Evolutionary conservation across 2,329 filamentous ascomycete species (phyloP).

Genomic region (Aspergillus awamori): DNA sequence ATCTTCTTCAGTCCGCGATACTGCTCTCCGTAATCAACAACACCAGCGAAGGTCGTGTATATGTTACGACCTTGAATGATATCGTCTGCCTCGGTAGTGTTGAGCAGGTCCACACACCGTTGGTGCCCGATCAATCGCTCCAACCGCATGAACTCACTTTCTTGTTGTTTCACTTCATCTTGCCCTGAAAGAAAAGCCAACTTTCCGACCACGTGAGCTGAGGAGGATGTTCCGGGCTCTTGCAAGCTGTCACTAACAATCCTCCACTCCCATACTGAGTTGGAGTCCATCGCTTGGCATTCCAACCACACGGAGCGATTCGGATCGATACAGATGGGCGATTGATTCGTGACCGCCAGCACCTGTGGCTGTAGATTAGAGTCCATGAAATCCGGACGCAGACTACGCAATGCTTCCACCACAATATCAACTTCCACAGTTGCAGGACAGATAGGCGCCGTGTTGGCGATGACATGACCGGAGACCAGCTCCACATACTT

Average conservation of each 20-base stretch:
- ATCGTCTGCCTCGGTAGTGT: no score
- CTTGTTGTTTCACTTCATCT: no score
- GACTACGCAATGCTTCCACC: constrained; percentile 36
- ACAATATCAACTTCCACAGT: constrained; percentile 45
- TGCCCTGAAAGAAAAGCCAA: no score
- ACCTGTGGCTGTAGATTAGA: constrained; percentile 28
- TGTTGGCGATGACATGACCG: constrained; percentile 45
- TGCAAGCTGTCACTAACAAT: no score
- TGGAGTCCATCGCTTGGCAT: no score
- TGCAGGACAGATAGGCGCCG: constrained; percentile 45
- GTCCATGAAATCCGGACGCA: constrained; percentile 31
- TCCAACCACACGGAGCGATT: constrained; percentile 10
- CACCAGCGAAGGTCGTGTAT: constrained; percentile 16
- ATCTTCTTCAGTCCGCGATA: constrained; percentile 19
- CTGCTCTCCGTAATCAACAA: constrained; percentile 17
- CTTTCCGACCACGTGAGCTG: no score
- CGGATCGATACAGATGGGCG: constrained; percentile 37
- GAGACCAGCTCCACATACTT: constrained; percentile 41
- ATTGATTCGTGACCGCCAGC: constrained; percentile 33
- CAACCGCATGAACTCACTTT: constrained; percentile 30
- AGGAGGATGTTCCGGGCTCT: no score
- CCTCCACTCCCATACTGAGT: no score
- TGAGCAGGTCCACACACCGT: no score
- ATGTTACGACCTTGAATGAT: constrained; percentile 17
- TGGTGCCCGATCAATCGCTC: constrained; percentile 32